Evolutionary conservation across 2,329 filamentous ascomycete genomes (phyloP).

Genomic region (Fusarium coicis): DNA sequence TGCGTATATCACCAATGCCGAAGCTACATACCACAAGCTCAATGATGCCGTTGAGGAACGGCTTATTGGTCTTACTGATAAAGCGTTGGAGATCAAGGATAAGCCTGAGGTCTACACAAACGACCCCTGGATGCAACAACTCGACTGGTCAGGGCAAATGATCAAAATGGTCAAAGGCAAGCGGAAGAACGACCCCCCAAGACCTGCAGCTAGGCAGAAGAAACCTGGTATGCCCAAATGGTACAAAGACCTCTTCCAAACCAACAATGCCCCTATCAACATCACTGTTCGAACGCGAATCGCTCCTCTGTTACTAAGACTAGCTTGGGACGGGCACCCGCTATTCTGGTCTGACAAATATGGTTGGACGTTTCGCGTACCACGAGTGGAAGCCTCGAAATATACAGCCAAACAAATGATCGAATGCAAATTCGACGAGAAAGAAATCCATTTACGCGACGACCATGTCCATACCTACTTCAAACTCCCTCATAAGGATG

Average conservation of each 20-base stretch:
- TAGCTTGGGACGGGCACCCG: conserved; percentile 91
- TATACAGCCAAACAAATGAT: conserved; percentile 79
- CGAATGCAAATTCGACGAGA: conserved; percentile 82
- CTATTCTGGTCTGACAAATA: conserved; percentile 92
- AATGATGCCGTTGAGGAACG: conserved; percentile 82
- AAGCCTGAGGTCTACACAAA: conserved; percentile 75
- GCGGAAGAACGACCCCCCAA: conserved; percentile 82
- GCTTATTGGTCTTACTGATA: conserved; percentile 77
- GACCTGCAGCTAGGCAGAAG: conserved; percentile 86
- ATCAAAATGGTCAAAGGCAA: conserved; percentile 92
- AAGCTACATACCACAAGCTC: conserved; percentile 82
- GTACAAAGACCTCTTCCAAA: conserved; percentile 91
- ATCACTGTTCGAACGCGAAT: conserved; percentile 89
- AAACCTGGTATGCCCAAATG: conserved; percentile 93
- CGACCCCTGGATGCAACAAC: conserved; percentile 91
- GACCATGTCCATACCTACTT: conserved; percentile 79
- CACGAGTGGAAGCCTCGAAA: conserved; percentile 66
- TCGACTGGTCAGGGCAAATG: conserved; percentile 96
- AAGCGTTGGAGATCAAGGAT: conserved; percentile 79
- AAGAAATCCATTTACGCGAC: conserved; percentile 70
- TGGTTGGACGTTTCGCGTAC: conserved; percentile 91
- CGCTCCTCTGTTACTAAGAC: conserved; percentile 82
- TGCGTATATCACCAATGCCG: conserved; percentile 82
- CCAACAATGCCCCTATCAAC: conserved; percentile 73
- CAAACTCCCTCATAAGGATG: conserved; percentile 97